Evolutionary conservation across 805 yeast genomes (phyloP).

Genomic region (Starmerella apis): DNA sequence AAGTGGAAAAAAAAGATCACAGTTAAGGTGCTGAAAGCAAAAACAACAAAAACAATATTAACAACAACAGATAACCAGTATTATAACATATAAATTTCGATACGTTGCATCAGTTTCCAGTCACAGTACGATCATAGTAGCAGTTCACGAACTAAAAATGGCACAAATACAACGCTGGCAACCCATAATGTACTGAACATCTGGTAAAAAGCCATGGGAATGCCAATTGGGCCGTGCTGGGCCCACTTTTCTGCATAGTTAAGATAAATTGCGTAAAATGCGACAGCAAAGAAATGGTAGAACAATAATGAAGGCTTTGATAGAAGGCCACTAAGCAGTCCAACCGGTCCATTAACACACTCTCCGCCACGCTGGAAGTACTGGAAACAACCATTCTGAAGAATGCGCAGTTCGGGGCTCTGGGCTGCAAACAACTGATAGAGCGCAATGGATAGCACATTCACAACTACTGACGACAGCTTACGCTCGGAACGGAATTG

Average conservation of each 20-base stretch:
- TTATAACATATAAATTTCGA: too few relatives aligned
- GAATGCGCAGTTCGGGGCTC: conserved; percentile 46
- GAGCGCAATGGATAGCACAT: conserved; percentile 81
- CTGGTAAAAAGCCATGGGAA: conserved; percentile 63
- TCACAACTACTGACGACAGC: conserved; percentile 68
- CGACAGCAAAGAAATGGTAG: conserved; percentile 83
- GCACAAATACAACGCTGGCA: conserved; percentile 70
- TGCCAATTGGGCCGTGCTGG: conserved; percentile 44
- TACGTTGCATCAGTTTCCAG: too few relatives aligned
- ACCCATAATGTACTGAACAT: conserved; percentile 57
- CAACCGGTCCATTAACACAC: conserved; percentile 67
- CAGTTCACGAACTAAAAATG: conserved; percentile 43
- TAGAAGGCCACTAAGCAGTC: conserved; percentile 68
- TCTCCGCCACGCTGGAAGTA: conserved; percentile 81
- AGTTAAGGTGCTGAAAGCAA: too few relatives aligned
- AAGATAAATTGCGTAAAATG: conserved; percentile 65
- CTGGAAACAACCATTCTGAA: conserved; percentile 81
- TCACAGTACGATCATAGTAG: not conserved
- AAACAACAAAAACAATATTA: too few relatives aligned
- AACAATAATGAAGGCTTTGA: conserved; percentile 68
- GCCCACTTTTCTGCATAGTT: conserved; percentile 45
- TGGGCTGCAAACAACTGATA: conserved; percentile 88
- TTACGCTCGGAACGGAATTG: conserved; percentile 74
- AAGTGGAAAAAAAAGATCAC: too few relatives aligned
- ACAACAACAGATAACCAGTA: too few relatives aligned